A percentile compares a stretch with the other conserved stretches of the same genome.
These are phyloP conservation scores for Camelina neglecta DNA, from an alignment of 345 rosid species.

Conservation along the genomic window DNA sequence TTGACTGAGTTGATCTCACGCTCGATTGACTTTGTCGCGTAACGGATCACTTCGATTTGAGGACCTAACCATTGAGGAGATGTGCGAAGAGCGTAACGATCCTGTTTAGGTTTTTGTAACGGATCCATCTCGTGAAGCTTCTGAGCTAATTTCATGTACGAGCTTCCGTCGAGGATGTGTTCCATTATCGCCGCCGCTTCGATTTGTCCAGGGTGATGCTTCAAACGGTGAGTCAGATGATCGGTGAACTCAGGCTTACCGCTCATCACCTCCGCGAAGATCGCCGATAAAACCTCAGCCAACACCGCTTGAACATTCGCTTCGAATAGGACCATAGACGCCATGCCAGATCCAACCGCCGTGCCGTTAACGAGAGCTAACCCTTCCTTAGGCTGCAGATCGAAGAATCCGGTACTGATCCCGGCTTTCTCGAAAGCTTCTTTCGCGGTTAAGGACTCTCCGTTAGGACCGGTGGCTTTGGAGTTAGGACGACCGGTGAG, in stretches of 20 bases:
- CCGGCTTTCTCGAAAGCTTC: slow-evolving; percentile 62
- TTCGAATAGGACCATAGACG: slow-evolving; percentile 71
- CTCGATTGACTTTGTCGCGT: slow-evolving; percentile 70
- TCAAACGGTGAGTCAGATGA: slow-evolving; percentile 70
- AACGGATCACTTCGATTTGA: slow-evolving; percentile 70
- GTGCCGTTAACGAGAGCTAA: slow-evolving; percentile 77
- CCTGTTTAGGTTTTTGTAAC: slow-evolving; percentile 71
- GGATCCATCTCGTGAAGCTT: slow-evolving; percentile 73
- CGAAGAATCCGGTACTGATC: slow-evolving; percentile 56
- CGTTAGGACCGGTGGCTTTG: slow-evolving; percentile 60
- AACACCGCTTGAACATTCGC: slow-evolving; percentile 54
- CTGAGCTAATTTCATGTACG: slow-evolving; percentile 62
- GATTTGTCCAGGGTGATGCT: slow-evolving; percentile 83
- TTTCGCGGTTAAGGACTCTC: slow-evolving; percentile 45
- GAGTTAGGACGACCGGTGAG: slow-evolving; percentile 71
- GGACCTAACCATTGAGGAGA: slow-evolving; percentile 91
- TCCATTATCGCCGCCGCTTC: slow-evolving; percentile 89
- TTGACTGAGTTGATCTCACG: slow-evolving; percentile 83
- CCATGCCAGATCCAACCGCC: slow-evolving; percentile 77
- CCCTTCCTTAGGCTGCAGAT: slow-evolving; percentile 76
- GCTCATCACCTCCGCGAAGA: slow-evolving; percentile 76
- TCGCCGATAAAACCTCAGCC: slow-evolving; percentile 63
- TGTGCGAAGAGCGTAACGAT: slow-evolving; percentile 74
- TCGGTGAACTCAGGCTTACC: slow-evolving; percentile 85
- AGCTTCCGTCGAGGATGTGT: slow-evolving; percentile 71